Evolutionary conservation across 805 yeast genomes (phyloP), one percentile per base, ranked within the genome.

Genomic region (Yamadazyma sp.): DNA sequence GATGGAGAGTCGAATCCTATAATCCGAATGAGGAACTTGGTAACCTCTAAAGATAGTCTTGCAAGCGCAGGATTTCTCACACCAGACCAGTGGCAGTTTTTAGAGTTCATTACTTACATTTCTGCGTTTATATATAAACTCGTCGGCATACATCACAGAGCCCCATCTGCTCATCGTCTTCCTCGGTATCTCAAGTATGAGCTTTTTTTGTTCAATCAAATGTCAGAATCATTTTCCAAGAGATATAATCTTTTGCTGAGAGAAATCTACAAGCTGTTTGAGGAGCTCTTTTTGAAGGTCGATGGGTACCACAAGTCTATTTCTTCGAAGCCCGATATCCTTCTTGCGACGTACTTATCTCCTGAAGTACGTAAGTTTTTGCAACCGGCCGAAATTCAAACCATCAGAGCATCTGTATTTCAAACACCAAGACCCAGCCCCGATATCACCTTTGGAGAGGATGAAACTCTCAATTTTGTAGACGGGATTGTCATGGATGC

Each of bases 401-500:
- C 24, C 4, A 36, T 40, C 8, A 30, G 41, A 16, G 2, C 32
- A 11, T 11, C 22, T 3, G 13, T 38, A 3, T 32, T 38, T 26
- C 23, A 15, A 14, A 13, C 16, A 6, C 13, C 14, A 2, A 14
- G 21, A 9, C 16, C 29, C 9, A 15, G 7, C 2, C 7, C 32
- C 4, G 35, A 37, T 15, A 13, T 24, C 13, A 30, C 40, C 10
- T 30, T 30, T 3, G 32, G 32, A 6, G 36, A 31, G 16, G 48
- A 45, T 12, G 49, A 45, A 15, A 38, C 46, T 9, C 28, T 45
- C 11, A 31, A 35, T 13, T 16, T 28, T 5, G 28, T 45, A 1
- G 46, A 45, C 29, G 42, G 37, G 4, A 28, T 52, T 47, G 51
- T 57, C 12, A 42, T 56, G 52, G 42, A 49, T 26, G 39, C 47